These are phyloP conservation scores for Pezicula carpinea DNA, from an alignment of 2,329 filamentous ascomycete genomes.

Conservation along the genomic window DNA sequence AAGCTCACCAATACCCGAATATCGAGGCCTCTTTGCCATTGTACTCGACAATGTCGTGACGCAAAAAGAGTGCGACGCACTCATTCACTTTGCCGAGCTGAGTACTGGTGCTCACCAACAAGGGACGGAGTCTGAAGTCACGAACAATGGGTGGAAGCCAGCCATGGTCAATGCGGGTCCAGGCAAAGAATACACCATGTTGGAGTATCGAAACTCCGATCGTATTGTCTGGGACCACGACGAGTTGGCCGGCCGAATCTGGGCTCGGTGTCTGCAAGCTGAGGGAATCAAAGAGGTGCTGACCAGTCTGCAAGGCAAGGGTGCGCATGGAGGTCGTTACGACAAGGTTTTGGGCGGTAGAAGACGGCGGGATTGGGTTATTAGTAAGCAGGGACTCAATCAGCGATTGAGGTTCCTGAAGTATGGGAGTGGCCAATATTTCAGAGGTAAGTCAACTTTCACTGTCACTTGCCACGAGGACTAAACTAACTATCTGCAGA, in stretches of 20 bases:
- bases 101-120: constrained; percentile 29
- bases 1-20: constrained; percentile 44
- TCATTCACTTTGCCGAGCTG: constrained; percentile 46
- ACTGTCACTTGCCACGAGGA: neutral
- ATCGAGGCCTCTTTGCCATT: constrained; percentile 50
- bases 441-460: constrained; percentile 39
- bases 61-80: constrained; percentile 55
- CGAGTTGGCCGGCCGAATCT: constrained; percentile 57
- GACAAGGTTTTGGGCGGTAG: constrained; percentile 29
- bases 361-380: constrained; percentile 14
- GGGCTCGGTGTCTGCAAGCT: constrained; percentile 50
- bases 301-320: constrained; percentile 25
- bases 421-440: constrained; percentile 69
- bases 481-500: too few relatives aligned
- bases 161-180: constrained; percentile 64
- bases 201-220: constrained; percentile 61
- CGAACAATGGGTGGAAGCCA: constrained; percentile 51
- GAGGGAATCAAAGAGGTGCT: constrained; percentile 39
- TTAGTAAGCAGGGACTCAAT: constrained; percentile 48
- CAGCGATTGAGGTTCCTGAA: constrained; percentile 71
- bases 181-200: constrained; percentile 51
- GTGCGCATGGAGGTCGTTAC: constrained; percentile 12
- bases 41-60: constrained; percentile 58
- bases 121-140: neutral
- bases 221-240: constrained; percentile 70